Conservation (phyloP, 2,329 filamentous ascomycete genomes). For the Chlorencoelia australis region DNA sequence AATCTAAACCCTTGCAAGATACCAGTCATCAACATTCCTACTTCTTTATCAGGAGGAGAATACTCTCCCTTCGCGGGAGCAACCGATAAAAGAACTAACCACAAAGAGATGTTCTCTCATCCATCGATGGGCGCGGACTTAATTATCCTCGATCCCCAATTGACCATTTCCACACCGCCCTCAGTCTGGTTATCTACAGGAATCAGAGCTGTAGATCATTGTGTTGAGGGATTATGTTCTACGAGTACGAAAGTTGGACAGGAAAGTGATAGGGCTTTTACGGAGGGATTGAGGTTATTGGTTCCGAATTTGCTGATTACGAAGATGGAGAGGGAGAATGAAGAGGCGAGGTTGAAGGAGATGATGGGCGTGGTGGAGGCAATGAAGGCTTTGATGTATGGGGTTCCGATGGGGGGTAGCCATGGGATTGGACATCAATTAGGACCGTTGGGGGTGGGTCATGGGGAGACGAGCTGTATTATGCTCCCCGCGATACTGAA, state of each 20-base stretch:
- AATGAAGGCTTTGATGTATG: constrained; percentile 36
- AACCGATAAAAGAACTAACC: constrained; percentile 25
- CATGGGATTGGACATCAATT: constrained; percentile 36
- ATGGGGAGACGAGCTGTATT: constrained; percentile 50
- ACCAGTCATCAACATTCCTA: constrained; percentile 32
- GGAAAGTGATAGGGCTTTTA: constrained; percentile 13
- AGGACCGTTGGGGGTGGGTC: constrained; percentile 38
- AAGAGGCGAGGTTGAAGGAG: constrained; percentile 13
- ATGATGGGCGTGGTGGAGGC: constrained; percentile 40
- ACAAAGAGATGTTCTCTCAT: constrained; percentile 20
- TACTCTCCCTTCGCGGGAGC: constrained; percentile 32
- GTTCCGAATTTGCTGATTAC: constrained; percentile 20
- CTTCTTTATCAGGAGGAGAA: constrained; percentile 33
- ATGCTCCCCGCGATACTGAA: constrained; percentile 45
- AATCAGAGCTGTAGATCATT: constrained; percentile 46
- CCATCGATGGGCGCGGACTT: constrained; percentile 36
- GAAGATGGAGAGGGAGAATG: constrained; percentile 11
- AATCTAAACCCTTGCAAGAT: constrained; percentile 17
- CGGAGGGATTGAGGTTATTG: constrained; percentile 15
- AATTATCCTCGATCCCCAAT: constrained; percentile 45
- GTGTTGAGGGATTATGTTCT: constrained; percentile 44
- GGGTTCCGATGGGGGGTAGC: constrained; percentile 30
- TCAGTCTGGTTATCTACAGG: constrained; percentile 48
- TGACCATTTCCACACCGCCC: constrained; percentile 40
- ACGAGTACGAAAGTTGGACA: constrained; percentile 14